Evolutionary conservation across 805 yeast species (phyloP), one percentile per base, ranked within the genome.

Genomic region (Saccharomycopsis fodiens): DNA sequence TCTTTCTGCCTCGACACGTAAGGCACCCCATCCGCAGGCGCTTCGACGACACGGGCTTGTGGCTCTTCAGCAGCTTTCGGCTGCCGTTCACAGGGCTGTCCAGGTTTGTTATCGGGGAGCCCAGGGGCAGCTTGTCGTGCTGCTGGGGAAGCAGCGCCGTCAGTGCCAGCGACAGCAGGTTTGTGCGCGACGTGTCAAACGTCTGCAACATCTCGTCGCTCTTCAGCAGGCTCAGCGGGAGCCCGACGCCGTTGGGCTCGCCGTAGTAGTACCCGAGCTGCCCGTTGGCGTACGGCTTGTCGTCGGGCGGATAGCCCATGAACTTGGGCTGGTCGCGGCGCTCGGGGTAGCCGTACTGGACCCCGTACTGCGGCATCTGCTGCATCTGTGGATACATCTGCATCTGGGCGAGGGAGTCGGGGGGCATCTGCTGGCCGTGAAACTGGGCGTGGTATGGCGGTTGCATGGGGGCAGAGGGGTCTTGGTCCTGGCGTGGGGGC

Each of bases 1-100:
- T 85, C 67, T 85, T 85, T 21, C 95, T 63, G 48, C 74, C 76
- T 38, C 93, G 72, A 54, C 95, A 85, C 1, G 94, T 82, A 36
- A 82, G 65, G 59, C 94, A 85, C 0, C 95, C 95, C 69, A 71
- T 68, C 55, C 85, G 68, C 15, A 83, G 77, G 46, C 86, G 65
- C 54, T 67, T 74, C n/a, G 67, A 6, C 10, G 10, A 54, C 51
- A 64, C 20, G 50, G 56, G 43, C 46, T 55, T 13, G 38, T 45
- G 39, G 49, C 6, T 6, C 29, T 25, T 25, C 6, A 10, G 29
- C 29, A 25, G 10, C 29, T 25, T 25, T 10, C 10, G 6, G 6
- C 6, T 25, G 10, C 6, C 29, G 6, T 6, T 10, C 10, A 6
- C 29, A 10, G 29, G 29, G 29, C 29, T 25, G 29, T 6, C 29